A percentile compares a stretch with the other conserved stretches of the same genome.
Evolutionary conservation across 768 basidiomycete genomes (phyloP).

Genomic region (Harrya chromipes): DNA sequence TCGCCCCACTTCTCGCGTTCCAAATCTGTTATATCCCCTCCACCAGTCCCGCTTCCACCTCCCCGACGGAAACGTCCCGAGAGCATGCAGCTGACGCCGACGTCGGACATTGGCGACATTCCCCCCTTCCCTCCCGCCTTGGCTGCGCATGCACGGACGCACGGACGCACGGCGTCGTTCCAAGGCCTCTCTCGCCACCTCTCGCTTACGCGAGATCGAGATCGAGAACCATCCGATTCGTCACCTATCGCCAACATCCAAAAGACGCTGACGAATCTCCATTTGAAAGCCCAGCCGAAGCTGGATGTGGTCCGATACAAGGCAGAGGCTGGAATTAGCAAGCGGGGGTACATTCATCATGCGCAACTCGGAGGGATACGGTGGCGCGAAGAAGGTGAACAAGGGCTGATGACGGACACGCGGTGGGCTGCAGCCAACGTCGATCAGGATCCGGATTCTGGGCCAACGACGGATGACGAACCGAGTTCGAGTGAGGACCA

Average conservation of each 20-base stretch:
- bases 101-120: conserved; percentile 13
- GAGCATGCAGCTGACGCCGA: conserved; percentile 50
- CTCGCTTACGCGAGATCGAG: conserved; percentile 32
- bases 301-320: conserved; percentile 66
- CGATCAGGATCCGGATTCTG: conserved; percentile 18
- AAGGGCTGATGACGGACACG: conserved; percentile 37
- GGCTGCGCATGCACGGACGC: conserved; percentile 11
- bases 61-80: conserved; percentile 56
- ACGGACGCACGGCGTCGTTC: conserved; percentile 19
- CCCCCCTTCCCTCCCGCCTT: conserved; percentile 6
- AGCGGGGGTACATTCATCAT: conserved; percentile 54
- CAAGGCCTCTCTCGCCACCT: conserved; percentile 37
- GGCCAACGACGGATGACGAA: conserved; percentile 27
- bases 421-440: conserved; percentile 30
- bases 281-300: conserved; percentile 45
- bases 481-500: conserved; percentile 20
- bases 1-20: conserved; percentile 47
- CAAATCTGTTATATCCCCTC: conserved; percentile 47
- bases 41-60: conserved; percentile 42
- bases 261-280: conserved; percentile 39
- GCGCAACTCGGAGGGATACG: conserved; percentile 21
- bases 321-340: conserved; percentile 65
- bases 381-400: conserved; percentile 36
- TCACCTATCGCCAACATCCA: conserved; percentile 42
- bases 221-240: conserved; percentile 18